Evolutionary conservation across 2,329 filamentous ascomycete species (phyloP), one percentile per base, ranked within the genome.

Genomic region (Aspergillus tanneri): DNA sequence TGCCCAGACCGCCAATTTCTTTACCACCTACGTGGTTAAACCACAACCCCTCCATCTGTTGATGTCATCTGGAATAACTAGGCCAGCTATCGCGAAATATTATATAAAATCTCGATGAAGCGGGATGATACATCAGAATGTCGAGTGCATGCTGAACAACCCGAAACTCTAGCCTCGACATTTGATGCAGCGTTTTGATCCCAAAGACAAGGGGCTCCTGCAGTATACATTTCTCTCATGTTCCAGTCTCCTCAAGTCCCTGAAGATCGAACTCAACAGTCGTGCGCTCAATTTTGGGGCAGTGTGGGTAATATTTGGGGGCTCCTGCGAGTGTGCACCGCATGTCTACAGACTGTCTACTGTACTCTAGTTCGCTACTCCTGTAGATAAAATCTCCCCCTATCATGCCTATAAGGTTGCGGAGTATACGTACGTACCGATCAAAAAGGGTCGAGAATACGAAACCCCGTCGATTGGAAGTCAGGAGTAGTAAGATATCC

Each of bases 181-280:
- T 3, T 34, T 16, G 14, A 34, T 34, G 30, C 19, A 34, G 14
- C 30, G 30, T 34, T 34, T 34, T n/a, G n/a, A n/a, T n/a, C n/a
- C 30, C 30, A 34, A 14, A 34, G 14, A 18, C 30, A 34, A 18
- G 30, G 30, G 30, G 30, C 16, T n/a, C 14, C 30, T 34, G 30
- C 30, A 34, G 30, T 18, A 34, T 34, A 18, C 8, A 10, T 18
- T 19, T 34, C 28, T 34, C 14, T 34, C 30, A 34, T 34, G 14
- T 19, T 34, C 7, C 30, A 18, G 30, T 34, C 30, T 18, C 10
- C 22, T 28, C 19, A 18, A 39, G 46, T 38, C 22, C 40, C 46
- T 48, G 46, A 39, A 48, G 40, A 43, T 48, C 40, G 27, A 44
- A 16, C 30, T 36, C 14, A 16, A 32, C 34, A 19, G 35, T 11